Conservation (phyloP, 2,329 filamentous ascomycete genomes). For the Paracamarosporium sp. region DNA sequence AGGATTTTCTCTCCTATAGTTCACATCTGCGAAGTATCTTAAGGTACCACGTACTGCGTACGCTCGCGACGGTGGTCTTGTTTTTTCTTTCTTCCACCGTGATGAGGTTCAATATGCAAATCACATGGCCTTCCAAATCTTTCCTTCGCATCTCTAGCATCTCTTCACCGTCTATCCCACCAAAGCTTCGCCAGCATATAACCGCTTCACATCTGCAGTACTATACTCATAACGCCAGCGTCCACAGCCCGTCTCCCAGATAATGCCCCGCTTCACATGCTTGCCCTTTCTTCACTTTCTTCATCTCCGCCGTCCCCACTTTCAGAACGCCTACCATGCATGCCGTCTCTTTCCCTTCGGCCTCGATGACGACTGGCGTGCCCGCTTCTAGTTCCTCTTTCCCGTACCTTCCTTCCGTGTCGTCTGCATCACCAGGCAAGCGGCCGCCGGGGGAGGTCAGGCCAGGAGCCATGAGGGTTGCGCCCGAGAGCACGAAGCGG, state of each 20-base stretch:
- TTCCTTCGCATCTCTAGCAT: neutral
- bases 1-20: no score
- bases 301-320: conserved; percentile 87
- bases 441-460: conserved; percentile 83
- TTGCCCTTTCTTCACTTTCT: conserved; percentile 90
- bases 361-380: conserved; percentile 84
- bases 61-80: no score
- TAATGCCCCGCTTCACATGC: conserved; percentile 95
- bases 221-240: conserved; percentile 60
- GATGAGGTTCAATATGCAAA: no score
- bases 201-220: neutral
- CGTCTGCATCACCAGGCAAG: conserved; percentile 65
- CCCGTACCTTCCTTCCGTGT: conserved; percentile 53
- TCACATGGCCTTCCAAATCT: neutral
- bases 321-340: conserved; percentile 87
- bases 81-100: no score
- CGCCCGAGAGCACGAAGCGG: conserved; percentile 91
- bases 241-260: conserved; percentile 93
- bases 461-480: conserved; percentile 94
- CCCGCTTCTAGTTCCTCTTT: conserved; percentile 78
- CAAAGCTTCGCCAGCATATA: neutral
- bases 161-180: neutral
- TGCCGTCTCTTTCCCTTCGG: conserved; percentile 91
- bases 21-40: no score
- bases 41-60: no score